Evolutionary conservation across 192 early-diverging fungal species (phyloP).

Genomic region (Linnemannia zychae): DNA sequence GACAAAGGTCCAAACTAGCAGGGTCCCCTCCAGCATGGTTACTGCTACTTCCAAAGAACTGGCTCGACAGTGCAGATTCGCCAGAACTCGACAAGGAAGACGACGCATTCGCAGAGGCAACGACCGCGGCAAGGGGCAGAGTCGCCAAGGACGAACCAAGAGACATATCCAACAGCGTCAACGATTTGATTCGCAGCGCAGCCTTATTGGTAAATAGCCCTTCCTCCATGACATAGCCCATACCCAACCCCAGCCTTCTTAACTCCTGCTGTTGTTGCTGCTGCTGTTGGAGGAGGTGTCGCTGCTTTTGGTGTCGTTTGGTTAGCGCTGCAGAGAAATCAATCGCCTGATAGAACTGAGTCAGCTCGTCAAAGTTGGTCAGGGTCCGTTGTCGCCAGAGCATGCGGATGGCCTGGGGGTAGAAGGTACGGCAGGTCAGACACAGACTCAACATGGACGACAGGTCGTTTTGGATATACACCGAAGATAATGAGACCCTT

Average conservation of each 20-base stretch:
- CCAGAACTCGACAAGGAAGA: background rate
- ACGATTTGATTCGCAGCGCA: constrained; percentile 47
- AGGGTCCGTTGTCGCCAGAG: constrained; percentile 52
- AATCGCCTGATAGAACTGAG: constrained; percentile 50
- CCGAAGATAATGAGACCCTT: background rate
- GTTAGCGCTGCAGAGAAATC: constrained; percentile 39
- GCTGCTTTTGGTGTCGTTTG: constrained; percentile 44
- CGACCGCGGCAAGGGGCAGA: constrained; percentile 12
- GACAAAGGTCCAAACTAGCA: constrained; percentile 30
- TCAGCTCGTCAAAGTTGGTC: constrained; percentile 42
- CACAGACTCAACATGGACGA: constrained; percentile 38
- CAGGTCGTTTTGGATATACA: constrained; percentile 52
- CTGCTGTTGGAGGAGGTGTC: constrained; percentile 14
- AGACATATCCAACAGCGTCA: constrained; percentile 49
- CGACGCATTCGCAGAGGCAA: constrained; percentile 1
- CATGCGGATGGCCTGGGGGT: constrained; percentile 52
- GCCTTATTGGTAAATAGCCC: constrained; percentile 49
- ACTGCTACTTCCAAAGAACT: constrained; percentile 49
- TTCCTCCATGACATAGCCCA: constrained; percentile 44
- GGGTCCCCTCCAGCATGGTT: background rate
- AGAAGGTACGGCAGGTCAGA: constrained; percentile 49
- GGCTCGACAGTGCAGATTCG: constrained; percentile 8
- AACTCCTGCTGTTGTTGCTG: constrained; percentile 9
- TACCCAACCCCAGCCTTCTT: constrained; percentile 16
- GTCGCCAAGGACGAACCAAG: constrained; percentile 16